Percentiles rank a stretch among this genome's conserved stretches.
phyloP scores from a whole-genome alignment of 306 rosid genomes.

The Cucumis sativus region Cucumber_9930_V3 NC_026657.2:37434501-37435000 shows the following conservation, averaged over 20 bases:
- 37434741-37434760: conserved; percentile 18
- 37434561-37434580: too few species aligned
- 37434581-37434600: conserved; percentile 28
- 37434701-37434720: conserved; percentile 58
- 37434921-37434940: not conserved
- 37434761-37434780: not conserved
- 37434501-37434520: too few species aligned
- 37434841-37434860: not conserved
- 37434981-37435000: not conserved
- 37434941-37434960: not conserved
- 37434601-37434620: conserved; percentile 70
- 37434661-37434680: conserved; percentile 64
- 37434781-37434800: not conserved
- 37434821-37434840: not conserved
- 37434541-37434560: too few species aligned
- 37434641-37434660: conserved; percentile 92
- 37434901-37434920: not conserved
- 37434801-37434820: not conserved
- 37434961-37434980: not conserved
- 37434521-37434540: too few species aligned
- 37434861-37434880: not conserved
- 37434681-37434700: conserved; percentile 33
- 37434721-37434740: conserved; percentile 87
- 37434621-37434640: conserved; percentile 85
- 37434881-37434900: not conserved